These are phyloP conservation scores for Colletotrichum plurivorum DNA, from an alignment of 2,329 filamentous ascomycete genomes.

Conservation along the genomic window DNA sequence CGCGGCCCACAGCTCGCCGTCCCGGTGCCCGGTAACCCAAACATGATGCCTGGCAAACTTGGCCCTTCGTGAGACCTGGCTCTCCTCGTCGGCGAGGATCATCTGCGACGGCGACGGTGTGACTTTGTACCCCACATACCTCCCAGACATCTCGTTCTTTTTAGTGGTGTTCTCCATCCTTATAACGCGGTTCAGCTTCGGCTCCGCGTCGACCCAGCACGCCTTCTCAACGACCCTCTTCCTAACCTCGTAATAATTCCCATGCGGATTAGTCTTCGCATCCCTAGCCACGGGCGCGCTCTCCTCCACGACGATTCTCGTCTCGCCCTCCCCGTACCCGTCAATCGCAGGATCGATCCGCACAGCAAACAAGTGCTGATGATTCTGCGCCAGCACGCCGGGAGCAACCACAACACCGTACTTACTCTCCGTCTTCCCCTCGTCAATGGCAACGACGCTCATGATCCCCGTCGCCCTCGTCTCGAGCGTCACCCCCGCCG, in stretches of 20 bases:
- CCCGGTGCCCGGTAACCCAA: constrained; percentile 65
- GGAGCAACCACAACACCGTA: constrained; percentile 75
- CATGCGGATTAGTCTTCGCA: constrained; percentile 70
- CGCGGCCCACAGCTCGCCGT: constrained; percentile 65
- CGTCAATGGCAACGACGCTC: constrained; percentile 71
- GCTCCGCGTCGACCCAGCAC: constrained; percentile 66
- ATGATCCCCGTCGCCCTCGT: constrained; percentile 77
- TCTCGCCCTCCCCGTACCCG: constrained; percentile 58
- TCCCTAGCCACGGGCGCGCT: constrained; percentile 55
- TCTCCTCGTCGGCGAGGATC: constrained; percentile 60
- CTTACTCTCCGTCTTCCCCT: constrained; percentile 61
- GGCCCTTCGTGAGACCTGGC: constrained; percentile 58
- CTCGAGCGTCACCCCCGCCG: constrained; percentile 73
- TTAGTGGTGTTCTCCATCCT: constrained; percentile 63
- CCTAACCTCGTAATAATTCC: constrained; percentile 71
- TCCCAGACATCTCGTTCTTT: constrained; percentile 63
- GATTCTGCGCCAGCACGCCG: constrained; percentile 76
- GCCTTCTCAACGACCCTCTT: constrained; percentile 62
- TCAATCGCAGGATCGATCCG: constrained; percentile 77
- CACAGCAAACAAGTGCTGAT: constrained; percentile 78
- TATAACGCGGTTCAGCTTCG: constrained; percentile 64
- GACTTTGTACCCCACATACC: constrained; percentile 65
- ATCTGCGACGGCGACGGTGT: constrained; percentile 61
- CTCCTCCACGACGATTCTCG: constrained; percentile 62
- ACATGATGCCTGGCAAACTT: constrained; percentile 61